phyloP scores from a whole-genome alignment of 2,329 filamentous ascomycete species.

The Aspergillus brasiliensis region DNA sequence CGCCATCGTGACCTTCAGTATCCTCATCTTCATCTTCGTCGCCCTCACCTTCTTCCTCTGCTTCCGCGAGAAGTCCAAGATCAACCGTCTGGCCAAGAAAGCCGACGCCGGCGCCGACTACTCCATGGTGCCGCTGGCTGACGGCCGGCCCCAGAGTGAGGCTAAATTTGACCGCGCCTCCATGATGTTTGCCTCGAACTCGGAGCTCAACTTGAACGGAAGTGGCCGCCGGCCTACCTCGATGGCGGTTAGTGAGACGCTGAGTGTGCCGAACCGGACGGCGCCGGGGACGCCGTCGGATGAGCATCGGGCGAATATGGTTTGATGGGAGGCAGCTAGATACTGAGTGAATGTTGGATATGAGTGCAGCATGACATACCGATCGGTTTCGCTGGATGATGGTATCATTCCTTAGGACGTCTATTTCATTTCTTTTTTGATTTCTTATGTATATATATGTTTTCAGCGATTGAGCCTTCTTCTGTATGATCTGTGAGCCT shows the following conservation, averaged over 20 bases:
- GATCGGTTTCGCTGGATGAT: neutral
- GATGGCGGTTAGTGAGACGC: neutral
- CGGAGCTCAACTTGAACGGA: neutral
- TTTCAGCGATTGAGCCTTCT: neutral
- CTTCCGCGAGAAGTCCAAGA: neutral
- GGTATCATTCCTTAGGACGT: neutral
- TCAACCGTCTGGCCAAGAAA: neutral
- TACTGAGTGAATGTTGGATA: neutral
- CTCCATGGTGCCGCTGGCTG: slow-evolving; percentile 2
- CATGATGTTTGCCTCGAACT: slow-evolving; percentile 10
- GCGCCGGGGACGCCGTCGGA: neutral
- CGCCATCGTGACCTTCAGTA: slow-evolving; percentile 5
- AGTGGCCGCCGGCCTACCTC: slow-evolving; percentile 6
- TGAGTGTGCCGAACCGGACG: neutral
- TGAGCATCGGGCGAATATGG: neutral
- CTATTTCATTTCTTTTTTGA: neutral
- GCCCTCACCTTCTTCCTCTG: slow-evolving; percentile 1
- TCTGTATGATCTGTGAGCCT: neutral
- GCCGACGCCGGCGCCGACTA: slow-evolving; percentile 1
- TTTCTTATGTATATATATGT: neutral
- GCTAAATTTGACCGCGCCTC: slow-evolving; percentile 10
- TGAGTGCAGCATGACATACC: slow-evolving; percentile 1
- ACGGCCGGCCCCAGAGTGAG: neutral
- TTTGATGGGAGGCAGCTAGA: neutral
- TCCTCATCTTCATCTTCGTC: slow-evolving; percentile 1